Percentiles rank a stretch among this genome's conserved stretches.
These are phyloP conservation scores for Diplodia sapinea DNA, from an alignment of 2,329 filamentous ascomycete genomes.

Conservation along the genomic window DNA sequence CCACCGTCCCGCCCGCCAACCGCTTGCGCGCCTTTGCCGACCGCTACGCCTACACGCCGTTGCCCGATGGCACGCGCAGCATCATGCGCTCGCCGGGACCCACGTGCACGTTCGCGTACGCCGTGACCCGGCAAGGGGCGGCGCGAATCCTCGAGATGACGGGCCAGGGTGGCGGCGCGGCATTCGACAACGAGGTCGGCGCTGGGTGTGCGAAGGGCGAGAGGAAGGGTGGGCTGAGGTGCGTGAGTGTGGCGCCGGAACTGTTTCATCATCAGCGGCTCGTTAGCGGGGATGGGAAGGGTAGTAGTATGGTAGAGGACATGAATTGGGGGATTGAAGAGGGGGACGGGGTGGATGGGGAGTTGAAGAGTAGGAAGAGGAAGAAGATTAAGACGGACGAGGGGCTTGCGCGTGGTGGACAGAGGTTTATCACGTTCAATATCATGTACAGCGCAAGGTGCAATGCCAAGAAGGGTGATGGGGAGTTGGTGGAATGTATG, in stretches of 20 bases:
- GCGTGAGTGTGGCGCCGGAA: slow-evolving; percentile 40
- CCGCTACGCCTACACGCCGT: slow-evolving; percentile 35
- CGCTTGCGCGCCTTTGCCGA: slow-evolving; percentile 34
- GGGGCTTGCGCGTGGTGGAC: neutral
- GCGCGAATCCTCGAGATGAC: slow-evolving; percentile 36
- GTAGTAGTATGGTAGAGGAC: slow-evolving; percentile 22
- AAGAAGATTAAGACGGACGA: neutral
- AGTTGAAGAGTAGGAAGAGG: neutral
- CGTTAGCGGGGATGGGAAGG: neutral
- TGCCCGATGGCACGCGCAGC: slow-evolving; percentile 34
- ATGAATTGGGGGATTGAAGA: slow-evolving; percentile 19
- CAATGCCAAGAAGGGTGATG: slow-evolving; percentile 5
- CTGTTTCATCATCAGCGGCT: slow-evolving; percentile 37
- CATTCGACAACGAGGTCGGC: slow-evolving; percentile 28
- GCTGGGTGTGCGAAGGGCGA: slow-evolving; percentile 10
- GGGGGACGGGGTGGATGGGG: neutral
- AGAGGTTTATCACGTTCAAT: slow-evolving; percentile 23
- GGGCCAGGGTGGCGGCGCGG: slow-evolving; percentile 12
- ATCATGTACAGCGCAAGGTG: slow-evolving; percentile 30
- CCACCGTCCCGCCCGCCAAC: slow-evolving; percentile 36
- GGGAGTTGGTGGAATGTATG: slow-evolving; percentile 21
- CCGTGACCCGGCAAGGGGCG: slow-evolving; percentile 34
- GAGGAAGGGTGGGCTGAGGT: slow-evolving; percentile 35
- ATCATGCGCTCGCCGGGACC: slow-evolving; percentile 30
- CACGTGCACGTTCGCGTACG: slow-evolving; percentile 33